Evolutionary conservation across 805 yeast genomes (phyloP).

Genomic region (Ogataea pini): DNA sequence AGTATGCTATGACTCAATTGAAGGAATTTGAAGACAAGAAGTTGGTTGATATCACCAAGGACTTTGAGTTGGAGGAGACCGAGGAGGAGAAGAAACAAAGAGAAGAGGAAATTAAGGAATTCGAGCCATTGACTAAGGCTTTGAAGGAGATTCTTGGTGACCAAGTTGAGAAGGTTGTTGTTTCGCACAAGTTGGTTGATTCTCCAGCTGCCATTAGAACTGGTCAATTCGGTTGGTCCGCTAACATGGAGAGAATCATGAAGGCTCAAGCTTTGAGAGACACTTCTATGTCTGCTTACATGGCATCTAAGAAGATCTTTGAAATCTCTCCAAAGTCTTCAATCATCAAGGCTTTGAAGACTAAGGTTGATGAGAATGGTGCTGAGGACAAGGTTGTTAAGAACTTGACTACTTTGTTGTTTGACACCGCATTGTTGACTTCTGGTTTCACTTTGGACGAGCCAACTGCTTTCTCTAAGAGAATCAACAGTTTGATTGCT

Average conservation of each 20-base stretch:
- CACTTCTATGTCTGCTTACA: slow-evolving; percentile 97
- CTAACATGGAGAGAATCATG: slow-evolving; percentile 99
- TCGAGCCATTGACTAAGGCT: slow-evolving; percentile 90
- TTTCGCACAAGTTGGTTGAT: slow-evolving; percentile 94
- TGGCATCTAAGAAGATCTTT: slow-evolving; percentile 99
- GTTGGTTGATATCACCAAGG: slow-evolving; percentile 98
- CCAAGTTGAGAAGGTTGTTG: slow-evolving; percentile 98
- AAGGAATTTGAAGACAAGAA: slow-evolving; percentile 99
- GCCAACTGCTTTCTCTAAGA: slow-evolving; percentile 94
- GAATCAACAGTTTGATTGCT: slow-evolving; percentile 97
- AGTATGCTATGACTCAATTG: slow-evolving; percentile 98
- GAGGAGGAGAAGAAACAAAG: slow-evolving; percentile 95
- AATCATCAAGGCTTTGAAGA: slow-evolving; percentile 92
- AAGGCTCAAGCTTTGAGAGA: slow-evolving; percentile 99
- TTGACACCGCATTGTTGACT: slow-evolving; percentile 96
- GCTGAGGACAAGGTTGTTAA: slow-evolving; percentile 98
- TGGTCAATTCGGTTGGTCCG: slow-evolving; percentile 99
- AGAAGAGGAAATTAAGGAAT: slow-evolving; percentile 91
- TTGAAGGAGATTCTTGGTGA: slow-evolving; percentile 97
- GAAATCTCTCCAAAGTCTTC: slow-evolving; percentile 97
- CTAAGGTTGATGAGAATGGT: slow-evolving; percentile 96
- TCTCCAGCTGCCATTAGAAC: slow-evolving; percentile 99
- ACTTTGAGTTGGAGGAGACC: slow-evolving; percentile 96
- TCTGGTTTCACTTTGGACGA: slow-evolving; percentile 99
- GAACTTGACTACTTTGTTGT: slow-evolving; percentile 93